Base-by-base conservation (phyloP, 2,329 filamentous ascomycete genomes). In the Claviceps citrina region DNA sequence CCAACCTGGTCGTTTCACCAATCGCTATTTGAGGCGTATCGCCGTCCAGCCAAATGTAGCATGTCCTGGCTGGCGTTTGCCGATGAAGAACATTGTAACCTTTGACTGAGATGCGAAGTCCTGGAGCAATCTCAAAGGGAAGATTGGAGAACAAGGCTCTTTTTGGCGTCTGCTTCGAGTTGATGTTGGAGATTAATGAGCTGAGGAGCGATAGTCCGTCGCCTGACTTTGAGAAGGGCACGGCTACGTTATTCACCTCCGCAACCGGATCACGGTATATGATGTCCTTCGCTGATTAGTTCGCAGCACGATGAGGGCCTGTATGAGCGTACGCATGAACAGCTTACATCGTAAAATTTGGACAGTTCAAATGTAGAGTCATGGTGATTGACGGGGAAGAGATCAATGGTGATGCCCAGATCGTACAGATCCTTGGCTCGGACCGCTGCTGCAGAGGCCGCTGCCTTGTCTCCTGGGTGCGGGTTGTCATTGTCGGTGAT, bases 381-480 rank as follows among this genome's bases (percentile, higher is more conserved):
- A 3, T 59, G 65, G 1, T 73, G 73, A 19, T 81, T 83, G 42
- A 98, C 89, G 0, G 91, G 87, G 49, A 96, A 98, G 0, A 98
- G 66, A 52, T 96, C 89, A 44, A 98, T 93, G 1, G 75, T 76
- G 24, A 95, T 86, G 4, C 87, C 86, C 22, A 96, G 67, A 54
- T 98, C 91, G 55, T 95, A 96, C 18, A 98, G 60, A 62, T 98
- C 91, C 56, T 94, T 93, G 22, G 91, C 91, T 39, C 87, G 76
- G 5, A 91, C 84, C 6, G 84, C 79, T 4, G 91, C 84, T 27
- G 81, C 76, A 12, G 81, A 81, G 39, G 80, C 78, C 24, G 80
- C 67, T 7, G 71, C 67, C 59, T 87, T 91, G 55, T 84, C 78
- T 15, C 72, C 67, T 0, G 66, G 64, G 55, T 93, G 84, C 4